Evolutionary conservation across 352 stramenopile species (phyloP).

Genomic region (Pythium oligandrum): DNA sequence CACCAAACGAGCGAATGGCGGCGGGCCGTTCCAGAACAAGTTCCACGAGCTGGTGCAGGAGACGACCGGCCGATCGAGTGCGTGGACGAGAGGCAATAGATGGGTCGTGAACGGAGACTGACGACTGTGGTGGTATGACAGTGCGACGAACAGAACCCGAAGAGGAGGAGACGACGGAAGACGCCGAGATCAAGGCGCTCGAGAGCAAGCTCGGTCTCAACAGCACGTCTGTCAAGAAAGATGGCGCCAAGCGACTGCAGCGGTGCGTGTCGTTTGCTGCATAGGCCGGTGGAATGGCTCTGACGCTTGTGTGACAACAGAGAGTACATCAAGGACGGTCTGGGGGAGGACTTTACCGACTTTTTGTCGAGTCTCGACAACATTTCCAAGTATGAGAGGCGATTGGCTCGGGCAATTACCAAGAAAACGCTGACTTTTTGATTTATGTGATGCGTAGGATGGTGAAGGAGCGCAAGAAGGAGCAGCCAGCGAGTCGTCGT

Average conservation of each 20-base stretch:
- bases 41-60: constrained; percentile 79
- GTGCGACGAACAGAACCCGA: constrained; percentile 7
- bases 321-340: constrained; percentile 73
- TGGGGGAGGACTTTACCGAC: constrained; percentile 79
- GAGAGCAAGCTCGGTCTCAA: constrained; percentile 61
- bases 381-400: constrained; percentile 54
- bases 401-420: background rate
- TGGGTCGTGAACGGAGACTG: no score
- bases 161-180: constrained; percentile 27
- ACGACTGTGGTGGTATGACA: background rate
- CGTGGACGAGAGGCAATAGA: background rate
- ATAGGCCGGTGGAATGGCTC: background rate
- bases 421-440: background rate
- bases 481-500: constrained; percentile 9
- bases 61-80: constrained; percentile 37
- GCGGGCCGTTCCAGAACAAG: constrained; percentile 43
- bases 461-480: constrained; percentile 49
- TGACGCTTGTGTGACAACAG: constrained; percentile 23
- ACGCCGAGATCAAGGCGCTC: constrained; percentile 69
- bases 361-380: constrained; percentile 69
- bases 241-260: constrained; percentile 58
- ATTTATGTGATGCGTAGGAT: constrained; percentile 25
- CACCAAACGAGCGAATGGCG: constrained; percentile 8
- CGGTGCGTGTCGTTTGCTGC: constrained; percentile 28
- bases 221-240: constrained; percentile 29